A percentile compares a stretch with the other conserved stretches of the same genome.
phyloP scores from a whole-genome alignment of 2,329 filamentous ascomycete species.

The Talaromyces sp. region DNA sequence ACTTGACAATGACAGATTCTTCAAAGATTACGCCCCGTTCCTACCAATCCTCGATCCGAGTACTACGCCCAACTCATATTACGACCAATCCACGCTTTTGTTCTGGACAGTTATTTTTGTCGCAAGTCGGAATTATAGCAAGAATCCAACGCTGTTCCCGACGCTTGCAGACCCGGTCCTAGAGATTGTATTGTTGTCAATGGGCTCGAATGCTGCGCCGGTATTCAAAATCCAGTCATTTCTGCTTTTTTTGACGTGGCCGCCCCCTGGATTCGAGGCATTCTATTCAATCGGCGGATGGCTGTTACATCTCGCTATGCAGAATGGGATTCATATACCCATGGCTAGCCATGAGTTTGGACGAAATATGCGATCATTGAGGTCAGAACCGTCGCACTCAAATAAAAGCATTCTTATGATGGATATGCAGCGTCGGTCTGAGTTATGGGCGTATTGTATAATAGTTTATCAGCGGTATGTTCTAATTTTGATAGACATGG shows the following conservation, averaged over 20 bases:
- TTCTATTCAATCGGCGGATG: conserved; percentile 37
- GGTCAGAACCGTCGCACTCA: background rate
- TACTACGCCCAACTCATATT: conserved; percentile 69
- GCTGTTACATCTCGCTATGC: conserved; percentile 43
- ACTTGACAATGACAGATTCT: conserved; percentile 29
- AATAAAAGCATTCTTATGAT: conserved; percentile 28
- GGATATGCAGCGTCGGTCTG: conserved; percentile 37
- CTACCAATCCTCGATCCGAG: conserved; percentile 41
- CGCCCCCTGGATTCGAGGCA: conserved; percentile 37
- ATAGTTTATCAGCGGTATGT: conserved; percentile 40
- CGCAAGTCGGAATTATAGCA: conserved; percentile 35
- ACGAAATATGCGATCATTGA: conserved; percentile 28
- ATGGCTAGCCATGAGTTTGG: conserved; percentile 44
- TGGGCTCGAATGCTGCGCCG: conserved; percentile 27
- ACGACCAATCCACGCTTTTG: conserved; percentile 71
- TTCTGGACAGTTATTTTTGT: conserved; percentile 68
- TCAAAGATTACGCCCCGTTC: conserved; percentile 37
- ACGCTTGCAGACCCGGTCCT: conserved; percentile 34
- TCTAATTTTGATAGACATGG: background rate
- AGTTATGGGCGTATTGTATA: conserved; percentile 42
- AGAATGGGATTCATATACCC: conserved; percentile 43
- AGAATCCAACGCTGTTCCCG: conserved; percentile 38
- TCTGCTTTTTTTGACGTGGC: conserved; percentile 40
- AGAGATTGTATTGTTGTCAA: conserved; percentile 38
- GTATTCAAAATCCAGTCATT: conserved; percentile 39